Conservation (phyloP, 495 filamentous ascomycete genomes). For the Neurospora sp. region DNA sequence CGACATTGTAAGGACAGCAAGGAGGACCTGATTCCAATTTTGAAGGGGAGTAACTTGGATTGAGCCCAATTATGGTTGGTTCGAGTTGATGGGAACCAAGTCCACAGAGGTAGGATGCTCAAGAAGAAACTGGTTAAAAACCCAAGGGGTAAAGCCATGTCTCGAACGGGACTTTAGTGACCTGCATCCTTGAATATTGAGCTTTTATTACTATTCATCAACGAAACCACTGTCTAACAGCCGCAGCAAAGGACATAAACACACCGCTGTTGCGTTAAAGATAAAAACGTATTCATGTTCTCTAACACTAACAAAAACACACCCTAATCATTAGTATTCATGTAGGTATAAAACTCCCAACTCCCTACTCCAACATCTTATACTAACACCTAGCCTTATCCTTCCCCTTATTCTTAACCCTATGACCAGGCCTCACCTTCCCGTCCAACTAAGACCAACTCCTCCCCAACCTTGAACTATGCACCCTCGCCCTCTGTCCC, state of each 20-base stretch:
- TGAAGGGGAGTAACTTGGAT: no score
- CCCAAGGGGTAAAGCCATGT: no score
- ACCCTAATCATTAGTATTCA: not conserved
- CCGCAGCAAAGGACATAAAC: not conserved
- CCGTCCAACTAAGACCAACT: not conserved
- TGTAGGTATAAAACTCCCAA: not conserved
- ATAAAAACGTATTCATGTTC: not conserved
- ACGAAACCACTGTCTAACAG: not conserved
- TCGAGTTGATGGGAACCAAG: no score
- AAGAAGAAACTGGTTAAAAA: no score
- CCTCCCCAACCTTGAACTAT: not conserved
- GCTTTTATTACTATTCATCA: not conserved
- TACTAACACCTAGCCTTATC: not conserved
- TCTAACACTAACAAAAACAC: not conserved
- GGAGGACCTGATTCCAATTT: no score
- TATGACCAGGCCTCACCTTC: not conserved
- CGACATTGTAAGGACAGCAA: no score
- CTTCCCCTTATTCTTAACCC: not conserved
- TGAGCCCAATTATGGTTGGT: no score
- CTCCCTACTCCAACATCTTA: not conserved
- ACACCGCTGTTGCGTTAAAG: not conserved
- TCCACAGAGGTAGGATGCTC: no score
- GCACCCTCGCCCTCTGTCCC: not conserved
- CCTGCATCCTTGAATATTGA: not conserved
- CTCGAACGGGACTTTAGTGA: no score